Percentiles rank a stretch among this genome's conserved stretches.
These are phyloP conservation scores for Ceratocystis smalleyi DNA, from an alignment of 2,329 filamentous ascomycete species.

Conservation along the genomic window DNA sequence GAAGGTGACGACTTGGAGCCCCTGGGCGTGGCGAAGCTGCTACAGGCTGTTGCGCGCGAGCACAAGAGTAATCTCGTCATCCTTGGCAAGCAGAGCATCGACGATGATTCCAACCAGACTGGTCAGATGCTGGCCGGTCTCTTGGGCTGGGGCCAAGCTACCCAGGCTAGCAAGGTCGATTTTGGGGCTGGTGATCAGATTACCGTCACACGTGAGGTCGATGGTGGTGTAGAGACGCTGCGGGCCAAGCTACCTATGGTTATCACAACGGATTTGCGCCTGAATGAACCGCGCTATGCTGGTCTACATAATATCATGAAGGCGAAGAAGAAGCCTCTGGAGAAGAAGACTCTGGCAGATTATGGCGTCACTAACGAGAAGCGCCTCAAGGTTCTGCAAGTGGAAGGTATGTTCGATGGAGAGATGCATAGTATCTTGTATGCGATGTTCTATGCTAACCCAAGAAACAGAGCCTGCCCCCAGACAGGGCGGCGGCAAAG, in stretches of 20 bases:
- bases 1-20: constrained; percentile 72
- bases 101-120: constrained; percentile 89
- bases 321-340: constrained; percentile 98
- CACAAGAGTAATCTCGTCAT: constrained; percentile 86
- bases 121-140: constrained; percentile 95
- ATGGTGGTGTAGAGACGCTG: constrained; percentile 86
- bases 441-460: constrained; percentile 14
- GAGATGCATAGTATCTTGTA: constrained; percentile 4
- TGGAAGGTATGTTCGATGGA: constrained; percentile 46
- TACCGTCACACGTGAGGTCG: constrained; percentile 78
- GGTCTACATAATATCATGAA: constrained; percentile 99
- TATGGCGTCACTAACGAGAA: constrained; percentile 59
- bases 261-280: constrained; percentile 81
- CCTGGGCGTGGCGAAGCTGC: constrained; percentile 78
- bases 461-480: constrained; percentile 54
- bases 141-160: constrained; percentile 85
- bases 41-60: constrained; percentile 61
- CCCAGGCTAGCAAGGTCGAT: constrained; percentile 73
- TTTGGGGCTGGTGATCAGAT: constrained; percentile 56
- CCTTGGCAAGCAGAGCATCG: constrained; percentile 94
- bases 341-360: constrained; percentile 78
- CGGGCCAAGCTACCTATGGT: constrained; percentile 75
- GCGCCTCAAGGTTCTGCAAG: constrained; percentile 79
- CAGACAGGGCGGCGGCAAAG: constrained; percentile 87
- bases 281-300: constrained; percentile 92